A percentile compares a stretch with the other conserved stretches of the same genome.
phyloP scores from a whole-genome alignment of 331 rosid genomes.

The Telfairia occidentalis region DNA sequence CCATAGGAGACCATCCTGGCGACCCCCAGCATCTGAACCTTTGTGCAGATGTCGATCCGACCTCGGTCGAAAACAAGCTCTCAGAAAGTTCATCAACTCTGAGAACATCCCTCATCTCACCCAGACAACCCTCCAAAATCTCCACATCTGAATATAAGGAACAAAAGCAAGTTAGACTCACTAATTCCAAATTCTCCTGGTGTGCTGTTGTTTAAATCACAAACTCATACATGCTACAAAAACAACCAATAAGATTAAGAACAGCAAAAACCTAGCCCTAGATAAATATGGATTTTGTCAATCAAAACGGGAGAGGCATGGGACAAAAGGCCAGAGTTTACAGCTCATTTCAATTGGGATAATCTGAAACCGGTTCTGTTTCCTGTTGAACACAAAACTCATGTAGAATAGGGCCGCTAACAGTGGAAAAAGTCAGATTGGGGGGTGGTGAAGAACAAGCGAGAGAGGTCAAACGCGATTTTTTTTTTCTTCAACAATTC shows the following conservation, averaged over 20 bases:
- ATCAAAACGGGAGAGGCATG: neutral
- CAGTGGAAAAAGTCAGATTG: slow-evolving; percentile 19
- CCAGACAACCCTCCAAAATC: slow-evolving; percentile 61
- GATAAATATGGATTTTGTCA: neutral
- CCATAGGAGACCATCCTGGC: slow-evolving; percentile 54
- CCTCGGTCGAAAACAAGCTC: slow-evolving; percentile 96
- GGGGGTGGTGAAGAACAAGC: neutral
- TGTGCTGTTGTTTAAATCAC: slow-evolving; percentile 19
- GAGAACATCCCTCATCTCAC: slow-evolving; percentile 99
- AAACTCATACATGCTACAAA: neutral
- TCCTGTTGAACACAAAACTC: slow-evolving; percentile 25
- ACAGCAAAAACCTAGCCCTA: slow-evolving; percentile 12
- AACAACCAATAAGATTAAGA: slow-evolving; percentile 23
- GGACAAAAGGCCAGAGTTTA: neutral
- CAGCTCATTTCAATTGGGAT: slow-evolving; percentile 23
- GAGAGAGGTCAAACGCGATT: slow-evolving; percentile 25
- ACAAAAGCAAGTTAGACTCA: slow-evolving; percentile 20
- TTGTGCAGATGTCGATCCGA: slow-evolving; percentile 32
- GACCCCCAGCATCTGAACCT: slow-evolving; percentile 52
- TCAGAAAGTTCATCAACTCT: slow-evolving; percentile 73
- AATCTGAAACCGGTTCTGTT: slow-evolving; percentile 14
- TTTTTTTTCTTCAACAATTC: slow-evolving; percentile 8
- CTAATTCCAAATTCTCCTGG: slow-evolving; percentile 21
- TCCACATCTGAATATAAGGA: slow-evolving; percentile 44
- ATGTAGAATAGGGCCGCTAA: slow-evolving; percentile 25